A percentile compares a stretch with the other conserved stretches of the same genome.
Conservation (phyloP, 1,284 basidiomycete genomes). For the Ceratobasidium papillatum region DNA sequence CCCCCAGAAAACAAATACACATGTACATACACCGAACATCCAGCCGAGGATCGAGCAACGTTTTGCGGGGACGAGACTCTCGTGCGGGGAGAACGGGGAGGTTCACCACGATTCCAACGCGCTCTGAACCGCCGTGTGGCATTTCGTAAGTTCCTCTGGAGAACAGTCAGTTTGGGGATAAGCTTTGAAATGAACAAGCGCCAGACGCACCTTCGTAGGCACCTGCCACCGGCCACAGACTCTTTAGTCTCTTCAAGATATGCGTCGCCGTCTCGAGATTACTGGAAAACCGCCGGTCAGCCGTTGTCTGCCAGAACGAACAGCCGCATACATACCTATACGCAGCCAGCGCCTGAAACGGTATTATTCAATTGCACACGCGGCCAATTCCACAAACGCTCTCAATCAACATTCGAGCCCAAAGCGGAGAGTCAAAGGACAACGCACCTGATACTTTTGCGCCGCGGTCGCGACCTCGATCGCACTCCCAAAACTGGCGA, state of each 20-base stretch:
- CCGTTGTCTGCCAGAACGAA: conserved; percentile 3
- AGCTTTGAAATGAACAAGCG: not conserved
- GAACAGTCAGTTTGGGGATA: not conserved
- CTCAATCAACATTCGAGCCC: not conserved
- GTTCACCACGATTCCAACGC: conserved; percentile 40
- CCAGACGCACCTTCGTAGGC: conserved; percentile 35
- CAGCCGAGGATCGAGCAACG: conserved; percentile 15
- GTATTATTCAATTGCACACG: not conserved
- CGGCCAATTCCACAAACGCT: not conserved
- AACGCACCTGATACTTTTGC: conserved; percentile 37
- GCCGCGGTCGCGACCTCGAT: conserved; percentile 41
- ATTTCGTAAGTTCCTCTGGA: conserved; percentile 41
- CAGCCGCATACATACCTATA: conserved; percentile 25
- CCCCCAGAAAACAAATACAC: not conserved
- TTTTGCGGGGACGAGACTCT: not conserved
- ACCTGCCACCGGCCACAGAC: conserved; percentile 41
- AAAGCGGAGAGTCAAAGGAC: not conserved
- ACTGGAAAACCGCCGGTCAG: conserved; percentile 28
- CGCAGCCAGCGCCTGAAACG: conserved; percentile 25
- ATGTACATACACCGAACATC: conserved; percentile 5
- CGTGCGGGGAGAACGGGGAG: not conserved
- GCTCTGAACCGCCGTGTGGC: conserved; percentile 41
- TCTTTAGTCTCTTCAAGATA: conserved; percentile 39
- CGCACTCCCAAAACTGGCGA: conserved; percentile 41
- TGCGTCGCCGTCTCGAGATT: conserved; percentile 41